Percentiles rank a stretch among this genome's conserved stretches.
These are phyloP conservation scores for Dactylellina drechsleri DNA, from an alignment of 2,329 filamentous ascomycete genomes.

Conservation along the genomic window DNA sequence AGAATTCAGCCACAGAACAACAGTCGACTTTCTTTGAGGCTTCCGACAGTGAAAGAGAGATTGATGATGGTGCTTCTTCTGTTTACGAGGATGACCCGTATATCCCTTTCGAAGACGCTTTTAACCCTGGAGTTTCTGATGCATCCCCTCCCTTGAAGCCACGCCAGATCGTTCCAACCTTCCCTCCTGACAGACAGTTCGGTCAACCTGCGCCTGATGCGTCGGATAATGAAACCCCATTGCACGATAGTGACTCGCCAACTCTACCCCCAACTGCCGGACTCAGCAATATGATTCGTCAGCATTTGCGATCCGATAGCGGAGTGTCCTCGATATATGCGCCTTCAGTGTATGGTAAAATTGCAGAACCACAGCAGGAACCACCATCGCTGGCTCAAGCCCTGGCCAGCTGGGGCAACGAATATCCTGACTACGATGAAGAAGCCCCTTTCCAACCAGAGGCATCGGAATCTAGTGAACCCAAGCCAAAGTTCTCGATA, in stretches of 20 bases:
- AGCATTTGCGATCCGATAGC: conserved; percentile 84
- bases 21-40: conserved; percentile 49
- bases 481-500: conserved; percentile 40
- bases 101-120: conserved; percentile 35
- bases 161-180: conserved; percentile 26
- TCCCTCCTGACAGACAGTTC: conserved; percentile 24
- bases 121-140: neutral
- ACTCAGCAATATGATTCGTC: conserved; percentile 81
- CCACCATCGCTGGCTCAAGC: conserved; percentile 50
- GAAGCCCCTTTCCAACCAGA: conserved; percentile 50
- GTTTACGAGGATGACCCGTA: conserved; percentile 51
- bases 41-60: conserved; percentile 45
- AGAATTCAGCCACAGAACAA: conserved; percentile 6
- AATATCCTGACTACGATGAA: conserved; percentile 50
- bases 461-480: conserved; percentile 11
- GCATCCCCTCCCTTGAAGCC: conserved; percentile 15
- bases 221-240: conserved; percentile 12
- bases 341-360: conserved; percentile 59
- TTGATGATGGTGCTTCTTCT: conserved; percentile 50
- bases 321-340: conserved; percentile 82
- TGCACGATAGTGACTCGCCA: conserved; percentile 72
- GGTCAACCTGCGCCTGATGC: neutral
- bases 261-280: conserved; percentile 77
- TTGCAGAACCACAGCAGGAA: conserved; percentile 53
- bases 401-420: conserved; percentile 43